phyloP scores from a whole-genome alignment of 257 asterid species.

The Plantago elongata region DNA sequence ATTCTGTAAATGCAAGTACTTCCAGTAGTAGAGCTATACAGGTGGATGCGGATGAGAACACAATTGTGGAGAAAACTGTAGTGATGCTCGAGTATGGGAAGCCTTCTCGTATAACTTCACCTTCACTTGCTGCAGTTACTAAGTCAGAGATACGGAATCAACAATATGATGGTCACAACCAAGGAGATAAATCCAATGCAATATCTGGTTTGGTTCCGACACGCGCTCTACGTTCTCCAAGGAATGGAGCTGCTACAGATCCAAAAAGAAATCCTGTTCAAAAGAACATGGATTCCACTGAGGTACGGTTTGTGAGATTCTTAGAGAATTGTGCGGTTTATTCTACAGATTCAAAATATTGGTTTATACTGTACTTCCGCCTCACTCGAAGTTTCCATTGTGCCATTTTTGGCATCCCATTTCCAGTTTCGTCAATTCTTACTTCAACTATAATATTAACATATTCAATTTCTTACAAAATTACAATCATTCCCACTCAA shows the following conservation, averaged over 20 bases:
- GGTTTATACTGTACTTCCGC: too few relatives aligned
- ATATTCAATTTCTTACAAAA: too few relatives aligned
- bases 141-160: conserved; percentile 23
- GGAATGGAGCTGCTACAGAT: conserved; percentile 34
- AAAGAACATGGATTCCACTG: conserved; percentile 32
- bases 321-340: too few relatives aligned
- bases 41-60: conserved; percentile 55
- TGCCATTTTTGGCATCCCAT: too few relatives aligned
- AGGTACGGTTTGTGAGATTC: conserved; percentile 33
- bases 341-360: too few relatives aligned
- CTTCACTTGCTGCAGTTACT: conserved; percentile 32
- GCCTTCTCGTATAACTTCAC: conserved; percentile 34
- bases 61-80: conserved; percentile 76
- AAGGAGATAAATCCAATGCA: conserved; percentile 28
- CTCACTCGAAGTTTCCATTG: too few relatives aligned
- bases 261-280: conserved; percentile 22
- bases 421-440: too few relatives aligned
- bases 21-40: conserved; percentile 26
- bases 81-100: conserved; percentile 72
- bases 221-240: conserved; percentile 38
- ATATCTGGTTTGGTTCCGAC: conserved; percentile 30
- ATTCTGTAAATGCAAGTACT: conserved; percentile 31
- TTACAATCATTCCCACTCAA: too few relatives aligned
- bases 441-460: too few relatives aligned
- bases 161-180: conserved; percentile 22